Evolutionary conservation across 768 basidiomycete genomes (phyloP).

Genomic region (Naematelia encephala): DNA sequence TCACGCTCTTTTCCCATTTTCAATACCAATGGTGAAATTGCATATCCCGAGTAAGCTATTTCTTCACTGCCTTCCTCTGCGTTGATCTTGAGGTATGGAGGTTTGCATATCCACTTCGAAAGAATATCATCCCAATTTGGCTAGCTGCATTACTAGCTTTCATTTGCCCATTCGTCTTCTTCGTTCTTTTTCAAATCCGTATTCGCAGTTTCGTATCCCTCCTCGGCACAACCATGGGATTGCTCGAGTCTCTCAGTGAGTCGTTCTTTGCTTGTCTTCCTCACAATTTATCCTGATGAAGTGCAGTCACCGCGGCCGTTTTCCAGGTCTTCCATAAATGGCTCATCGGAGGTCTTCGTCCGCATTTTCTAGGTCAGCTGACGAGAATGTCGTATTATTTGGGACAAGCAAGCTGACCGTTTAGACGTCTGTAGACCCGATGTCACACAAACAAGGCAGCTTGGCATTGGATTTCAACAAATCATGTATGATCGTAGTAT

Average conservation of each 20-base stretch:
- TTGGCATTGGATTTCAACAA: slow-evolving; percentile 56
- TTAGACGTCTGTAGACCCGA: slow-evolving; percentile 58
- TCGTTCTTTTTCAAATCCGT: slow-evolving; percentile 59
- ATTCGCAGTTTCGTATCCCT: slow-evolving; percentile 56
- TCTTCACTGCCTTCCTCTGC: slow-evolving; percentile 52
- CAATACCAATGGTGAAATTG: slow-evolving; percentile 53
- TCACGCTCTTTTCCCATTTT: slow-evolving; percentile 41
- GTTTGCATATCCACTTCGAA: slow-evolving; percentile 48
- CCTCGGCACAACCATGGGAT: slow-evolving; percentile 58
- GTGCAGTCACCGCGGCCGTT: slow-evolving; percentile 51
- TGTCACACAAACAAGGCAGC: slow-evolving; percentile 42
- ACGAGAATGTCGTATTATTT: neutral
- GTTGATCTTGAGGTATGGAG: neutral
- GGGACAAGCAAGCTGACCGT: slow-evolving; percentile 59
- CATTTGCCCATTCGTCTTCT: slow-evolving; percentile 59
- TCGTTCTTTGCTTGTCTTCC: neutral
- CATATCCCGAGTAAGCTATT: slow-evolving; percentile 59
- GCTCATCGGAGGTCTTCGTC: slow-evolving; percentile 51
- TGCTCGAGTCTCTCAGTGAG: slow-evolving; percentile 56
- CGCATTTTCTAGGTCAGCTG: slow-evolving; percentile 6
- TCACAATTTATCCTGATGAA: neutral
- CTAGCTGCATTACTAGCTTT: slow-evolving; percentile 59
- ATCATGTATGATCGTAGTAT: slow-evolving; percentile 59
- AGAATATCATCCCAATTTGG: slow-evolving; percentile 60
- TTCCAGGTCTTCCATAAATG: slow-evolving; percentile 61